phyloP scores from a whole-genome alignment of 305 asterid genomes.

The Nicotiana rustica region DNA sequence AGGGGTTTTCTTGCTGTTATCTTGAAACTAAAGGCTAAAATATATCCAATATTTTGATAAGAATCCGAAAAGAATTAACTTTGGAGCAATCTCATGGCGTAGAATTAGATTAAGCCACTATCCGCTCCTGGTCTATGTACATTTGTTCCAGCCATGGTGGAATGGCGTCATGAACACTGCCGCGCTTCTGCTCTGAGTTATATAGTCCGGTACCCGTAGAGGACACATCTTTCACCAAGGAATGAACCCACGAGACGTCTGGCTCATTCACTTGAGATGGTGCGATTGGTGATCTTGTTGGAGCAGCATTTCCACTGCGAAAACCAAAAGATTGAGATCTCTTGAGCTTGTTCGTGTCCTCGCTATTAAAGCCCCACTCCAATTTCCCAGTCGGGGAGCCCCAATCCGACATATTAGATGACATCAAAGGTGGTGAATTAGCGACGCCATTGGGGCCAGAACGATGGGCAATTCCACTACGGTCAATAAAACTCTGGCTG shows the following conservation, averaged over 20 bases:
- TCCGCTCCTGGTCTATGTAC: conserved; percentile 88
- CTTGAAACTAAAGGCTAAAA: conserved; percentile 31
- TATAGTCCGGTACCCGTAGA: conserved; percentile 42
- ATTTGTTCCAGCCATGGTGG: conserved; percentile 60
- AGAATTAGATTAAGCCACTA: conserved; percentile 48
- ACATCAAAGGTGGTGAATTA: conserved; percentile 35
- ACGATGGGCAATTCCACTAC: conserved; percentile 38
- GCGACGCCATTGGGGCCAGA: conserved; percentile 6
- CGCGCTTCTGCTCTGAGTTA: conserved; percentile 46
- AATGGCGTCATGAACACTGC: conserved; percentile 40
- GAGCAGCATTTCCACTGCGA: conserved; percentile 34
- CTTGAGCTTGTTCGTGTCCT: conserved; percentile 39
- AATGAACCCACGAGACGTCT: conserved; percentile 61
- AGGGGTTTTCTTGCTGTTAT: conserved; percentile 13
- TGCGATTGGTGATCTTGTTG: conserved; percentile 24
- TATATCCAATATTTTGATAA: conserved; percentile 32
- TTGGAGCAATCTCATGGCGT: conserved; percentile 24
- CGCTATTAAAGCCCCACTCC: conserved; percentile 44
- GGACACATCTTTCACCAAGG: conserved; percentile 56
- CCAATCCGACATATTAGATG: conserved; percentile 41
- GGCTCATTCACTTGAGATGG: conserved; percentile 44
- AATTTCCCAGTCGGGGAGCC: conserved; percentile 43
- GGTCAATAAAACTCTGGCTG: conserved; percentile 89
- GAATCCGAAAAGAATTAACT: conserved; percentile 35
- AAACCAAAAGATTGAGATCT: conserved; percentile 45